phyloP scores from a whole-genome alignment of 208 protist genomes.

The Willaertia magna region DNA sequence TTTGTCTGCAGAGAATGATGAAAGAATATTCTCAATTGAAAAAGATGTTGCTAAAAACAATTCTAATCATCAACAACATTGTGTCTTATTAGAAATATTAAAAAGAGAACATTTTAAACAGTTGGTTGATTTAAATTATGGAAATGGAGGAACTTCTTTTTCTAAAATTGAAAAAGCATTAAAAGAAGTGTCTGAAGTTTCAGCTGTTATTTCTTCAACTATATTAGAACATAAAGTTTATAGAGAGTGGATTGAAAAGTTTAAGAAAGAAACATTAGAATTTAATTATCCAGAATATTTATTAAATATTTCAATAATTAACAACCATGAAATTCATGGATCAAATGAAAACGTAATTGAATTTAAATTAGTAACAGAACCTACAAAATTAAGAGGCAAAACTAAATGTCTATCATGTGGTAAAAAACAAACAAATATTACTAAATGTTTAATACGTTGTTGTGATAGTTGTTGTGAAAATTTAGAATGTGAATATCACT shows the following conservation, averaged over 20 bases:
- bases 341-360: background rate
- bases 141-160: background rate
- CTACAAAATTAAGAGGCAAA: background rate
- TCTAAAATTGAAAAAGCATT: background rate
- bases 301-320: no score
- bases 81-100: background rate
- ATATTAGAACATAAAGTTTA: background rate
- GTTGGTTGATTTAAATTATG: background rate
- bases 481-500: background rate
- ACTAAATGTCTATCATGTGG: background rate
- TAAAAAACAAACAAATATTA: background rate
- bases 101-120: background rate
- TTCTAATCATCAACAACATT: background rate
- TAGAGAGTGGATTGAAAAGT: background rate
- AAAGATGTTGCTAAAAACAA: background rate
- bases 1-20: background rate
- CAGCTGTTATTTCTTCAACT: background rate
- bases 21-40: background rate
- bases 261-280: background rate
- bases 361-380: background rate
- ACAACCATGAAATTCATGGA: background rate
- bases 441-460: background rate
- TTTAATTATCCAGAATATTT: background rate
- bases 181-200: background rate
- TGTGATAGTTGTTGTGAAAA: background rate